Evolutionary conservation across 73 alveolate genomes (phyloP).

Genomic region (Paramecium pentaurelia): DNA sequence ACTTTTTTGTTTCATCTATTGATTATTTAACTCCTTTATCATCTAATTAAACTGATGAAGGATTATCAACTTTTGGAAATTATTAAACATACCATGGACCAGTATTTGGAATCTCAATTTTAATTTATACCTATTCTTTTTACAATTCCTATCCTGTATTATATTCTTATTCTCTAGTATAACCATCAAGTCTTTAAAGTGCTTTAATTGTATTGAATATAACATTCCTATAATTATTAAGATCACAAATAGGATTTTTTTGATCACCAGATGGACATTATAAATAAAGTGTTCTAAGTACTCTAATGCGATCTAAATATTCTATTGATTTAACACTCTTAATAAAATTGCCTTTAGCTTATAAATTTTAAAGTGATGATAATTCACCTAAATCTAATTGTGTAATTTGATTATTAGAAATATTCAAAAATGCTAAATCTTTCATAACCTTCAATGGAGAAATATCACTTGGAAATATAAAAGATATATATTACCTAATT

Average conservation of each 20-base stretch:
- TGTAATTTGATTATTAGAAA: background rate
- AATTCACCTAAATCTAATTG: background rate
- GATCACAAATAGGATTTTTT: constrained; percentile 2
- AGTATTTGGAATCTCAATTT: background rate
- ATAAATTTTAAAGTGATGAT: background rate
- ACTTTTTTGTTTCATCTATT: background rate
- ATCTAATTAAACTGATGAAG: background rate
- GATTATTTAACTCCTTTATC: background rate
- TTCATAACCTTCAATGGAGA: background rate
- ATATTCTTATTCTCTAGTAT: background rate
- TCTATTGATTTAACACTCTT: background rate
- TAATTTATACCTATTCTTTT: background rate
- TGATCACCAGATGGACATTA: background rate
- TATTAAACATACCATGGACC: constrained; percentile 24
- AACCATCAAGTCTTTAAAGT: constrained; percentile 13
- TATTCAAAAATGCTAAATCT: background rate
- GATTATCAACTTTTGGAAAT: constrained; percentile 15
- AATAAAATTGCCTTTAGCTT: background rate
- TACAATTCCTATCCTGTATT: background rate
- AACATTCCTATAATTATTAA: background rate
- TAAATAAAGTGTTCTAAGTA: background rate
- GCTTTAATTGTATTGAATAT: background rate
- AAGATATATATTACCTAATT: background rate
- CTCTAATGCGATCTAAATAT: background rate
- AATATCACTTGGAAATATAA: background rate